Evolutionary conservation across 139 green algal genomes (phyloP).

Genomic region (Asterochloris erici): DNA sequence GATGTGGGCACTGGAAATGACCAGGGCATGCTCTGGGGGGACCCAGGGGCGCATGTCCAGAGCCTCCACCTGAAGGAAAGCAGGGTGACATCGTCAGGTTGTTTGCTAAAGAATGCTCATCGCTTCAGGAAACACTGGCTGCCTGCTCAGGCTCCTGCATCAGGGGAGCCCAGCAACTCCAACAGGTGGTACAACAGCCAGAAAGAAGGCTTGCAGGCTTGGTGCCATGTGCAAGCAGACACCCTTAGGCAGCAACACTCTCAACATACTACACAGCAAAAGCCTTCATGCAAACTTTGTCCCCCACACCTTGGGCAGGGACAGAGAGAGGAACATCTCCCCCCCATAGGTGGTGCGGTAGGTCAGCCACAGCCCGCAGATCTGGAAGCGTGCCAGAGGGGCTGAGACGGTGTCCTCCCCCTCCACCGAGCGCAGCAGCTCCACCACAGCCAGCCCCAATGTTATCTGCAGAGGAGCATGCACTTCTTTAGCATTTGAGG

Average conservation of each 20-base stretch:
- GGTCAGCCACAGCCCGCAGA: constrained; percentile 56
- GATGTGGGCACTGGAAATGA: constrained; percentile 57
- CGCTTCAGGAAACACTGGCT: too few species aligned
- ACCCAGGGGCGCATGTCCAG: constrained; percentile 63
- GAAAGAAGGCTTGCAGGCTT: too few species aligned
- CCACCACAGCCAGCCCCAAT: constrained; percentile 57
- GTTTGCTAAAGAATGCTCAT: too few species aligned
- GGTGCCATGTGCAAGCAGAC: too few species aligned
- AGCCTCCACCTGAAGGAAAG: constrained; percentile 35
- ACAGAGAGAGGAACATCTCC: constrained; percentile 52
- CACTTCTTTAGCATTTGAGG: background rate
- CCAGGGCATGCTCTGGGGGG: constrained; percentile 51
- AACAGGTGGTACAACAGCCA: too few species aligned
- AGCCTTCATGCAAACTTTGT: too few species aligned
- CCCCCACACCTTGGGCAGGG: constrained; percentile 40
- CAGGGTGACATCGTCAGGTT: too few species aligned
- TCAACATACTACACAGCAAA: too few species aligned
- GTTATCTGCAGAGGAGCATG: constrained; percentile 34
- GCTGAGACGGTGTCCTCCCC: constrained; percentile 1
- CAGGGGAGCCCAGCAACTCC: too few species aligned
- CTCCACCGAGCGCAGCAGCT: constrained; percentile 41
- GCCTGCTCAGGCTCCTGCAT: too few species aligned
- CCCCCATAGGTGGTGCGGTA: constrained; percentile 30
- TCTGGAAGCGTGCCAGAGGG: constrained; percentile 39
- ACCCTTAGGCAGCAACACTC: too few species aligned